Base-by-base conservation (phyloP, 805 yeast species). In the Hanseniaspora nectarophila region DNA sequence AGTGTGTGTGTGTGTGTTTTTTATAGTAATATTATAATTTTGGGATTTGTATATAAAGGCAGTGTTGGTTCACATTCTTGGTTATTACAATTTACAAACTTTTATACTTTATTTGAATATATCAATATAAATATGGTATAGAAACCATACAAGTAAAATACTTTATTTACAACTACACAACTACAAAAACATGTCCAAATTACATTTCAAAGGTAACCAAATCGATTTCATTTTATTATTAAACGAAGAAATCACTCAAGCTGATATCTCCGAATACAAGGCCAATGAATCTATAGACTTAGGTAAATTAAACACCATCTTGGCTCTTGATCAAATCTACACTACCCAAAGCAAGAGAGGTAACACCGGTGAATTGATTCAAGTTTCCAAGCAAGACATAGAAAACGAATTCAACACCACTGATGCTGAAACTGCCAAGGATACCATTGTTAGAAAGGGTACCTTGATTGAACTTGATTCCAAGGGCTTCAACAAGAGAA, bases 351-450 rank as follows among this genome's bases (percentile, higher is more conserved):
- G 70, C 23, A 82, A 85, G 43, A 69, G 68, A 38, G 95, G 95
- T 31, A 68, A 78, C 3, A 84, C 78, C 59, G 95, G 95, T 53
- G 72, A 74, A 8, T 63, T 83, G 24, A 85, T 81, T 48, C 80
- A 77, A 59, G 95, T 90, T 2, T 81, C 90, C 7, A 74, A 77
- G 53, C 68, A 71, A 18, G 83, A 80, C 55, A 63, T 86, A 37
- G 73, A 72, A 47, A 75, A 75, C 56, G 92, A 85, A 60, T 86
- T 87, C 57, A 90, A 88, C 28, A 69, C 75, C 24, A 61, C 57
- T 9, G 67, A 72, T 45, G 70, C 68, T 38, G 60, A 64, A 3
- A 85, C 81, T 51, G 81, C 76, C 26, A 73, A 76, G n/a, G 73
- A 86, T 53, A 73, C 74, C 52, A 62, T 66, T 46, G 82, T 87